Conservation (phyloP, 768 basidiomycete genomes). For the Leccinum sublutescens region DNA sequence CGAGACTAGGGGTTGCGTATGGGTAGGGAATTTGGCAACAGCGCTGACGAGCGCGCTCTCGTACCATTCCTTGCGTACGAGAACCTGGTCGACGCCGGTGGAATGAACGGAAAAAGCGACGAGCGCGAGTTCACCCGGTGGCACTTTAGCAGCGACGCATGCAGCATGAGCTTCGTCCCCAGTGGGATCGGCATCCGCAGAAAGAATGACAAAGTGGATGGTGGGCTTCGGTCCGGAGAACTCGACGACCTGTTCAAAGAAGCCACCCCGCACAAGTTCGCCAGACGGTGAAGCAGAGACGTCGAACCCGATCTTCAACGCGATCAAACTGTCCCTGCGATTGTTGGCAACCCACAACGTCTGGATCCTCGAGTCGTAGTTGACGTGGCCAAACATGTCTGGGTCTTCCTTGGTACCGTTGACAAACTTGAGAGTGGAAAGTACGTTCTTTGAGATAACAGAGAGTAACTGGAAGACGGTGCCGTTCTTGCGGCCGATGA, state of each 20-base stretch:
- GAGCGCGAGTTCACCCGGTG: conserved; percentile 72
- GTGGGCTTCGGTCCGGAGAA: conserved; percentile 82
- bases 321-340: conserved; percentile 80
- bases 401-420: conserved; percentile 67
- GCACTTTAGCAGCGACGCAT: conserved; percentile 77
- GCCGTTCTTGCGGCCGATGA: conserved; percentile 81
- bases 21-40: conserved; percentile 56
- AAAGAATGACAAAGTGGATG: conserved; percentile 86
- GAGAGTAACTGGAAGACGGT: conserved; percentile 82
- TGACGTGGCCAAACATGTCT: conserved; percentile 87
- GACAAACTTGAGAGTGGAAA: conserved; percentile 79
- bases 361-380: conserved; percentile 81
- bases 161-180: conserved; percentile 84
- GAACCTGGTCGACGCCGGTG: conserved; percentile 84
- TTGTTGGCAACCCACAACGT: conserved; percentile 88
- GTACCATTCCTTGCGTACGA: conserved; percentile 84
- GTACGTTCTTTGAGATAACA: conserved; percentile 65
- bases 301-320: conserved; percentile 72
- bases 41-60: conserved; percentile 48
- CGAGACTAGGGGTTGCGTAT: conserved; percentile 34
- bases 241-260: conserved; percentile 81
- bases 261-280: conserved; percentile 62
- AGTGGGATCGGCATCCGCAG: conserved; percentile 77
- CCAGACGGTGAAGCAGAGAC: conserved; percentile 51
- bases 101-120: conserved; percentile 90